These are phyloP conservation scores for Lyophyllum semitale DNA, from an alignment of 768 basidiomycete species.

Conservation along the genomic window DNA sequence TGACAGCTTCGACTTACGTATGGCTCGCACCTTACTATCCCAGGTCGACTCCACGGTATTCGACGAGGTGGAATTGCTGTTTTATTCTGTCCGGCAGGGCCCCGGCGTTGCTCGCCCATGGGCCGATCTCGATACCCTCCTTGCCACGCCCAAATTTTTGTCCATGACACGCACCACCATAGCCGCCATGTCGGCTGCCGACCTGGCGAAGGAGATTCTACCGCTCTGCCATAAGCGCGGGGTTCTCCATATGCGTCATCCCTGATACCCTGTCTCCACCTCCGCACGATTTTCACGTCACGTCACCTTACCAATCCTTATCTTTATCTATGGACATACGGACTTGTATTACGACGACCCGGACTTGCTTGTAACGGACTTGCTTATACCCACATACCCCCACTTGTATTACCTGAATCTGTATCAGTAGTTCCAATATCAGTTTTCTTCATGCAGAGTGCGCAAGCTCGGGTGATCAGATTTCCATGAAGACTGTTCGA, in stretches of 20 bases:
- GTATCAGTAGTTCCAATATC: background rate
- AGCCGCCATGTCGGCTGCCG: conserved; percentile 5
- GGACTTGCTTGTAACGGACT: background rate
- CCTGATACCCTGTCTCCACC: background rate
- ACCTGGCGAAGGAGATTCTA: conserved; percentile 10
- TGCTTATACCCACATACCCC: too few relatives aligned
- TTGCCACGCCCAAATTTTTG: conserved; percentile 4
- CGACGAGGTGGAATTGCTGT: conserved; percentile 11
- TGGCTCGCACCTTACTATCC: conserved; percentile 8
- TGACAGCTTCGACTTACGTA: conserved; percentile 4
- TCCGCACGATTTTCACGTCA: background rate
- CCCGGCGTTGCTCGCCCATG: conserved; percentile 6
- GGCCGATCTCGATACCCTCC: conserved; percentile 10
- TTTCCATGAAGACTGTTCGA: too few relatives aligned
- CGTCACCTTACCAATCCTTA: background rate
- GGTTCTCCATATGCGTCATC: conserved; percentile 6
- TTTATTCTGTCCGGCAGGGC: conserved; percentile 9
- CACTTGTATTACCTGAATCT: background rate
- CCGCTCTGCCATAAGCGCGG: conserved; percentile 11
- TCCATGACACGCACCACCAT: conserved; percentile 6
- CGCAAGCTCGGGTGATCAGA: too few relatives aligned
- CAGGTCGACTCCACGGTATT: conserved; percentile 10
- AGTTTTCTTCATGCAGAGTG: background rate
- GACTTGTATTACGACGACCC: background rate
- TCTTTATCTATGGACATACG: background rate